These are phyloP conservation scores for Quercus wislizeni DNA, from an alignment of 306 rosid species.

Conservation along the genomic window DNA sequence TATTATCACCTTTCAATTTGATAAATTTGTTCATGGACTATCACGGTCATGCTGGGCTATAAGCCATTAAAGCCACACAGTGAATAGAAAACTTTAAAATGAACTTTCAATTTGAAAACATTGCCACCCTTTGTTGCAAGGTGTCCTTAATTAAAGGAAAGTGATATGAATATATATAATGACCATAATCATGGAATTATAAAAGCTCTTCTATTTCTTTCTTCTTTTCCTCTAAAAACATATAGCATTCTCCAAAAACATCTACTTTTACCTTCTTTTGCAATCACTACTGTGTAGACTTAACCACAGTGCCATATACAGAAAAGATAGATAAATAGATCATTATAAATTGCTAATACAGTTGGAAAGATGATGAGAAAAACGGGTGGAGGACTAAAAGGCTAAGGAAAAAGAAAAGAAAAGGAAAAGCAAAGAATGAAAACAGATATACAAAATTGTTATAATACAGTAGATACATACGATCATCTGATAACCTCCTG, in stretches of 20 bases:
- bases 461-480: background rate
- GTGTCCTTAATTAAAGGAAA: background rate
- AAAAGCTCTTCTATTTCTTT: background rate
- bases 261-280: background rate
- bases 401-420: background rate
- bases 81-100: background rate
- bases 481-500: background rate
- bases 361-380: too few species aligned
- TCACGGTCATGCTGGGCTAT: background rate
- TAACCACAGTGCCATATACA: background rate
- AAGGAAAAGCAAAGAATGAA: background rate
- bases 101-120: background rate
- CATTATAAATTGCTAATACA: background rate
- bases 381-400: background rate
- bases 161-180: background rate
- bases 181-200: background rate
- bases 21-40: background rate
- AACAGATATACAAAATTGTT: background rate
- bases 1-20: background rate
- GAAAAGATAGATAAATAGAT: background rate
- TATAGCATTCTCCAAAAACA: too few species aligned
- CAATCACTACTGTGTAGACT: background rate
- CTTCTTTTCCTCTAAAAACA: background rate
- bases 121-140: background rate
- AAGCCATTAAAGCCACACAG: background rate